Base-by-base conservation (phyloP, 805 yeast genomes). In the Myxozyma nipponensis region DNA sequence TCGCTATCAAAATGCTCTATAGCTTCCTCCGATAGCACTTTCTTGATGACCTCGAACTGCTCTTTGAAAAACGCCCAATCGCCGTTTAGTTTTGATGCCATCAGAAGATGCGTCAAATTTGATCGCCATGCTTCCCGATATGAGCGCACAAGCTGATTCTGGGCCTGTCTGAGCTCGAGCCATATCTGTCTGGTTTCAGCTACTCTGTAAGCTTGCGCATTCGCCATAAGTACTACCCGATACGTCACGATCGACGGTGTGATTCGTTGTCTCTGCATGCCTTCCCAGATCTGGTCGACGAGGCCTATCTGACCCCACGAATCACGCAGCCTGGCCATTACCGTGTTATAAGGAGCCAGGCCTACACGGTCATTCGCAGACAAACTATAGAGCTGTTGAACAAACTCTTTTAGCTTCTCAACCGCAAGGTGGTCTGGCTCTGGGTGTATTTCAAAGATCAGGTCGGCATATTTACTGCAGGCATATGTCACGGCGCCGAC, bases 191-290 rank as follows among this genome's bases (percentile, higher is more conserved):
- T 7, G 13, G 32, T 28, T 9, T 28, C 32, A 13, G 38, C 47
- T 13, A 52, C 48, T n/a, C 23, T 17, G 2, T 42, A 50, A 6
- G 17, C 19, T 4, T 2, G 15, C 3, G 49, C 42, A 41, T 44
- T 42, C 17, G 21, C 46, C 15, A 40, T 38, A 13, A 49, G 28
- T 24, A 49, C 17, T 17, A 52, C 38, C 5, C 56, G 49, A 30
- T 44, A 48, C 22, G 56, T 41, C 22, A 52, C 56, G 18, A 46
- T 35, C 3, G 43, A 38, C 9, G 50, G 44, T 19, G 21, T 18
- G 26, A 52, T 42, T 4, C 47, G 44, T 15, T 36, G 19, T 6
- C 41, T 47, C n/a, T 15, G 38, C 17, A 44, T 48, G 17, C 52
- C 56, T 23, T 49, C 44, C 28, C 44, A 40, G 19, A 48, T 22